Percentiles rank a stretch among this genome's conserved stretches.
Conservation (phyloP, 2,329 filamentous ascomycete genomes). For the Sclerotinia spermophila region DNA sequence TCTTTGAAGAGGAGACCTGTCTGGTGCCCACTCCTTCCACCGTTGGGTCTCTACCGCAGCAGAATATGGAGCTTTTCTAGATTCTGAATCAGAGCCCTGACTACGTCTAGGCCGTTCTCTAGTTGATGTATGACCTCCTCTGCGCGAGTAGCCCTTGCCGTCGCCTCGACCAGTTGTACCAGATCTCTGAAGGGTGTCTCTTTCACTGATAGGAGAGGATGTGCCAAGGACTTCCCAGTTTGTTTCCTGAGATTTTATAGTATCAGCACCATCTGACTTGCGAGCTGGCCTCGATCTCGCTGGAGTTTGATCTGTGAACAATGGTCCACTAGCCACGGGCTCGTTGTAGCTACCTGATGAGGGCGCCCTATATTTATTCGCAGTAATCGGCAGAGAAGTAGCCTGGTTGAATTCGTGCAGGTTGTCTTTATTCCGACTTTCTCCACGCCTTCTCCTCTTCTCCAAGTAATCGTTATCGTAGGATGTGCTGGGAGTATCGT, state of each 20-base stretch:
- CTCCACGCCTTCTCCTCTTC: conserved; percentile 42
- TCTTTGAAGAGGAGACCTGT: conserved; percentile 88
- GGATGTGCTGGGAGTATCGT: conserved; percentile 37
- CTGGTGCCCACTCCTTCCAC: conserved; percentile 64
- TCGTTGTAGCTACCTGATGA: conserved; percentile 57
- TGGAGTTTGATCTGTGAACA: conserved; percentile 36
- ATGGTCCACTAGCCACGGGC: conserved; percentile 43
- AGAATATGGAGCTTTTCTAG: conserved; percentile 40
- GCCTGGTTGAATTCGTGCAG: conserved; percentile 35
- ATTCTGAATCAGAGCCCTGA: conserved; percentile 23
- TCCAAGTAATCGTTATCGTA: conserved; percentile 43
- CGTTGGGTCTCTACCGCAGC: conserved; percentile 37
- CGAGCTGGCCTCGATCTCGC: conserved; percentile 33
- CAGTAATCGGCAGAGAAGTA: conserved; percentile 47
- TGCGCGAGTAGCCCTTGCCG: conserved; percentile 25
- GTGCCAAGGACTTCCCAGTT: conserved; percentile 24
- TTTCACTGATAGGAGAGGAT: conserved; percentile 20
- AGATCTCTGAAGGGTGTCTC: background rate
- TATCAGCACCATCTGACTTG: conserved; percentile 32
- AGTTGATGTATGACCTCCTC: conserved; percentile 22
- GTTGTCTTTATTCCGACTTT: conserved; percentile 44
- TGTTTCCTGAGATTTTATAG: conserved; percentile 25
- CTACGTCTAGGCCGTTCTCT: conserved; percentile 24
- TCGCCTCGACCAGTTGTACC: conserved; percentile 22
- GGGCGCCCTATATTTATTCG: conserved; percentile 55